These are phyloP conservation scores for Penium margaritaceum DNA, from an alignment of 139 green algal species.

Conservation along the genomic window DNA sequence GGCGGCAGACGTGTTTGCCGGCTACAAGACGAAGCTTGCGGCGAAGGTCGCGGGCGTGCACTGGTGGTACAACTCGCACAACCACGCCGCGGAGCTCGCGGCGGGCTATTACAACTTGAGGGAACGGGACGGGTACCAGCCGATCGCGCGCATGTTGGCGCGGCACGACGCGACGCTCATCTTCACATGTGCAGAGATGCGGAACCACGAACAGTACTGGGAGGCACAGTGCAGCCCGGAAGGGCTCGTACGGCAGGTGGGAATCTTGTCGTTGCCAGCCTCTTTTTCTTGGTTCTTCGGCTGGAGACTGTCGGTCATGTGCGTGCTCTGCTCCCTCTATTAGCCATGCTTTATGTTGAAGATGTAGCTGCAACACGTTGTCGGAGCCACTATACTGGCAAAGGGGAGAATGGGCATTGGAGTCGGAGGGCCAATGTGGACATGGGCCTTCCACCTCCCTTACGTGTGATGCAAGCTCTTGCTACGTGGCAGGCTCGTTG, in stretches of 20 bases:
- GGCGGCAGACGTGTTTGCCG: slow-evolving; percentile 33
- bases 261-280: too few relatives aligned
- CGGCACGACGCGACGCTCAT: slow-evolving; percentile 62
- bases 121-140: slow-evolving; percentile 70
- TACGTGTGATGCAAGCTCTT: too few relatives aligned
- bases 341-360: too few relatives aligned
- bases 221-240: slow-evolving; percentile 82
- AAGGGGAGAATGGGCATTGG: too few relatives aligned
- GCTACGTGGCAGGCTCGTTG: too few relatives aligned
- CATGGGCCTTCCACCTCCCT: too few relatives aligned
- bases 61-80: slow-evolving; percentile 92
- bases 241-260: slow-evolving; percentile 55
- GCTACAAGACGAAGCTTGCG: slow-evolving; percentile 18
- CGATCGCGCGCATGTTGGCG: slow-evolving; percentile 51
- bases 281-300: too few relatives aligned
- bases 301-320: too few relatives aligned
- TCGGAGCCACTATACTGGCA: too few relatives aligned
- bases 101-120: slow-evolving; percentile 96
- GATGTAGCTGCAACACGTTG: too few relatives aligned
- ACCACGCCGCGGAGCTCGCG: slow-evolving; percentile 92
- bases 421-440: too few relatives aligned
- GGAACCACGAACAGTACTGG: slow-evolving; percentile 88
- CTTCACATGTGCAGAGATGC: slow-evolving; percentile 98
- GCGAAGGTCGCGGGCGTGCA: slow-evolving; percentile 77
- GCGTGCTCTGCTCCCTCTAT: too few relatives aligned